phyloP scores from a whole-genome alignment of 768 basidiomycete genomes.

The Trametes meyenii region DNA sequence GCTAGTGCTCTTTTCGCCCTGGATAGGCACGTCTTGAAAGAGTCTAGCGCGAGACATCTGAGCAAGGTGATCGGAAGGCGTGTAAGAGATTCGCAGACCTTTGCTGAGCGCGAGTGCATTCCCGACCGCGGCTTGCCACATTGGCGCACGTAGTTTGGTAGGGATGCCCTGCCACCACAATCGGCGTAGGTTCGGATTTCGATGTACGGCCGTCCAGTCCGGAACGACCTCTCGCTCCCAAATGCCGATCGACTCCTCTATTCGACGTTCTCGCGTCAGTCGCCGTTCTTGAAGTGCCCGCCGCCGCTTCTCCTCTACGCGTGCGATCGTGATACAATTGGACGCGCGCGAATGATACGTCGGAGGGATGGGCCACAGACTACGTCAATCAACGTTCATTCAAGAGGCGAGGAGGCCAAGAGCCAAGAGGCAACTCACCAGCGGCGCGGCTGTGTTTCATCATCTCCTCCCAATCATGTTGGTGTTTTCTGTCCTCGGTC shows the following conservation, averaged over 20 bases:
- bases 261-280: slow-evolving; percentile 60
- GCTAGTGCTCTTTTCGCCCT: slow-evolving; percentile 73
- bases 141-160: slow-evolving; percentile 69
- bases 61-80: background rate
- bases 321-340: background rate
- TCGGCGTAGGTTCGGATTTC: slow-evolving; percentile 62
- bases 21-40: slow-evolving; percentile 68
- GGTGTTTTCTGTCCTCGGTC: slow-evolving; percentile 80
- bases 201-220: slow-evolving; percentile 78
- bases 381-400: slow-evolving; percentile 28
- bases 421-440: slow-evolving; percentile 48
- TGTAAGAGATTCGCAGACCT: slow-evolving; percentile 48
- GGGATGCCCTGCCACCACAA: slow-evolving; percentile 93
- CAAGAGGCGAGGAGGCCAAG: slow-evolving; percentile 10
- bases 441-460: slow-evolving; percentile 77
- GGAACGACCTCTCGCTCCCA: slow-evolving; percentile 85
- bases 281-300: slow-evolving; percentile 65
- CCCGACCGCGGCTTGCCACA: slow-evolving; percentile 89
- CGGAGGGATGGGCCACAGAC: slow-evolving; percentile 19
- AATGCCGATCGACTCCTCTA: slow-evolving; percentile 67
- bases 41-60: slow-evolving; percentile 47
- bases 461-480: slow-evolving; percentile 87
- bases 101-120: slow-evolving; percentile 82
- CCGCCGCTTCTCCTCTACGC: slow-evolving; percentile 69
- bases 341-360: background rate